Evolutionary conservation across 331 rosid genomes (phyloP).

Genomic region (Spiraea crenata): DNA sequence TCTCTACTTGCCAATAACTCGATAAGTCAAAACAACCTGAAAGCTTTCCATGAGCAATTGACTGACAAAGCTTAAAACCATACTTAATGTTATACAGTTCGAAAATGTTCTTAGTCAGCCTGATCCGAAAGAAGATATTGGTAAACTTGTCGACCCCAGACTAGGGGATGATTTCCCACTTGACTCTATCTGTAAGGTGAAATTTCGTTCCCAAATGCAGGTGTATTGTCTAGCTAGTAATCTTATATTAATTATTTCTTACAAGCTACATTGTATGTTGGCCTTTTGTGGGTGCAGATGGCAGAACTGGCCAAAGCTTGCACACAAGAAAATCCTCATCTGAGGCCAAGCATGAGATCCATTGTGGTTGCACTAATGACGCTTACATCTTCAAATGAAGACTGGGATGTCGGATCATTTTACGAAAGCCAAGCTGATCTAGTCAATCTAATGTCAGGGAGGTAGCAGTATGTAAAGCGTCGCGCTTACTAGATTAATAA

Average conservation of each 20-base stretch:
- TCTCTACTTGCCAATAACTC: not conserved
- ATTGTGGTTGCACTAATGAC: constrained; percentile 71
- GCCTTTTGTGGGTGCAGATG: constrained; percentile 44
- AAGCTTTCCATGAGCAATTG: not conserved
- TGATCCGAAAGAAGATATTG: constrained; percentile 50
- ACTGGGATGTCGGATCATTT: constrained; percentile 68
- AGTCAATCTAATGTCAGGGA: constrained; percentile 52
- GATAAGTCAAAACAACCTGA: not conserved
- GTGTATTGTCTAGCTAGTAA: not conserved
- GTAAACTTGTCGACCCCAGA: constrained; percentile 60
- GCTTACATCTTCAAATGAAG: constrained; percentile 58
- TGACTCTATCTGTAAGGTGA: constrained; percentile 69
- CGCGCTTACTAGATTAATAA: not conserved
- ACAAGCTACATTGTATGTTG: not conserved
- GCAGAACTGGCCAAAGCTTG: constrained; percentile 69
- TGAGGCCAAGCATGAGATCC: constrained; percentile 77
- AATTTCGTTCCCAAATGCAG: not conserved
- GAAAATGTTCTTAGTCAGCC: constrained; percentile 46
- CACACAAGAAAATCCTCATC: constrained; percentile 59
- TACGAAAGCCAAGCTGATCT: constrained; percentile 53
- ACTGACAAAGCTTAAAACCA: not conserved
- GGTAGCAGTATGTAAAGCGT: constrained; percentile 33
- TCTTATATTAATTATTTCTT: not conserved
- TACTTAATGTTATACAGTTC: constrained; percentile 45
- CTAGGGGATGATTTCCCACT: constrained; percentile 53